These are phyloP conservation scores for Fraxinus dipetala DNA, from an alignment of 305 asterid genomes.

Conservation along the genomic window DNA sequence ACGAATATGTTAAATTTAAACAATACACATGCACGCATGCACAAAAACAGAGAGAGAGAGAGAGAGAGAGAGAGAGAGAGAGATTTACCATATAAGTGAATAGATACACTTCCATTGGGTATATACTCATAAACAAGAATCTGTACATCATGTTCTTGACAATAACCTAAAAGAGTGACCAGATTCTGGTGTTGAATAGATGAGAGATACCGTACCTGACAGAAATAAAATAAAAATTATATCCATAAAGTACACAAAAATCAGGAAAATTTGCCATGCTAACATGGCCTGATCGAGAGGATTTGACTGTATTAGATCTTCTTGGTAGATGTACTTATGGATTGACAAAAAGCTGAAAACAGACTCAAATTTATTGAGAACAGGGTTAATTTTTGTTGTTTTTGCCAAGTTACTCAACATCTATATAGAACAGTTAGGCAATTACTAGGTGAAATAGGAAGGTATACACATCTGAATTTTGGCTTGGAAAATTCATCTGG, in stretches of 20 bases:
- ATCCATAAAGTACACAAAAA: conserved; percentile 20
- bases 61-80: conserved; percentile 14
- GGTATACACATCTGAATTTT: background rate
- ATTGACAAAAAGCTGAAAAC: background rate
- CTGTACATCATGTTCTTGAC: conserved; percentile 84
- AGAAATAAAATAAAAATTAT: conserved; percentile 12
- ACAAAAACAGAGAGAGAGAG: background rate
- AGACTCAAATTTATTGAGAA: background rate
- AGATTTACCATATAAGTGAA: conserved; percentile 75
- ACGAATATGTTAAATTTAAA: background rate
- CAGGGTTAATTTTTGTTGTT: background rate
- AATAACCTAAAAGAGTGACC: conserved; percentile 78
- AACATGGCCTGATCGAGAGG: background rate
- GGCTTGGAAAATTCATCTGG: background rate
- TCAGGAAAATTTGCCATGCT: background rate
- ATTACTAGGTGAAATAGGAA: background rate
- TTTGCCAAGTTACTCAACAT: background rate
- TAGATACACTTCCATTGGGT: conserved; percentile 87
- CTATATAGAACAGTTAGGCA: background rate
- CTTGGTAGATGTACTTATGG: background rate
- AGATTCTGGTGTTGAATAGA: conserved; percentile 82
- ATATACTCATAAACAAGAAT: conserved; percentile 83
- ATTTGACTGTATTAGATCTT: background rate
- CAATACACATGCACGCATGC: background rate
- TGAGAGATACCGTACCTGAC: conserved; percentile 83